A percentile compares a stretch with the other conserved stretches of the same genome.
phyloP scores from a whole-genome alignment of 169 alveolate genomes.

The Plasmodium berghei region DNA sequence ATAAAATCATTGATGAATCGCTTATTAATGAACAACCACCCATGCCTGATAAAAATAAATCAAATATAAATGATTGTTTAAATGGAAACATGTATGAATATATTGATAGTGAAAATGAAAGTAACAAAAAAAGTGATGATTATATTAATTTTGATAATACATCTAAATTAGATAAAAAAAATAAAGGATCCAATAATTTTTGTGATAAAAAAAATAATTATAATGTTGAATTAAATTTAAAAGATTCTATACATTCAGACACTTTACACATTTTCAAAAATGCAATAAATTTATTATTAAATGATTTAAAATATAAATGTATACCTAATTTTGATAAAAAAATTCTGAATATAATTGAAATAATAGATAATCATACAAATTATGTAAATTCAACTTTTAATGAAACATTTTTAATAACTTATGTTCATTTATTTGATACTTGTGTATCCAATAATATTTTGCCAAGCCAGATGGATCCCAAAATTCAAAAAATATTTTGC shows the following conservation, averaged over 20 bases:
- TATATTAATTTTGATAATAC: background rate
- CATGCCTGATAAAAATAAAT: too few species aligned
- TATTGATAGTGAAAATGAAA: background rate
- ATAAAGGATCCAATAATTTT: background rate
- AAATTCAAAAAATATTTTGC: constrained; percentile 56
- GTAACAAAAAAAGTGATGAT: background rate
- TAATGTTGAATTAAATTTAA: constrained; percentile 21
- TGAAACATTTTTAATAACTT: constrained; percentile 49
- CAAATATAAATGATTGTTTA: background rate
- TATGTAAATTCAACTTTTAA: constrained; percentile 55
- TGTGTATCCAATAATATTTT: constrained; percentile 66
- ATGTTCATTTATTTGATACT: constrained; percentile 57
- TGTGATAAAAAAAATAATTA: constrained; percentile 10
- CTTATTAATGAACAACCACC: too few species aligned
- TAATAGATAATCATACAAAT: constrained; percentile 58
- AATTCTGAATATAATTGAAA: constrained; percentile 36
- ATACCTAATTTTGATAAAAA: constrained; percentile 59
- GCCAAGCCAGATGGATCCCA: constrained; percentile 71
- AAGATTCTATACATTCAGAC: constrained; percentile 43
- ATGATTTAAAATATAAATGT: constrained; percentile 59
- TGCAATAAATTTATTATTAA: constrained; percentile 57
- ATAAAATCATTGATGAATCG: too few species aligned
- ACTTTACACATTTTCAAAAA: constrained; percentile 50
- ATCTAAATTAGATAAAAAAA: background rate
- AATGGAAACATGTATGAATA: background rate